Base-by-base conservation (phyloP, 1,139 yeast species). In the Pichia sp. region DNA sequence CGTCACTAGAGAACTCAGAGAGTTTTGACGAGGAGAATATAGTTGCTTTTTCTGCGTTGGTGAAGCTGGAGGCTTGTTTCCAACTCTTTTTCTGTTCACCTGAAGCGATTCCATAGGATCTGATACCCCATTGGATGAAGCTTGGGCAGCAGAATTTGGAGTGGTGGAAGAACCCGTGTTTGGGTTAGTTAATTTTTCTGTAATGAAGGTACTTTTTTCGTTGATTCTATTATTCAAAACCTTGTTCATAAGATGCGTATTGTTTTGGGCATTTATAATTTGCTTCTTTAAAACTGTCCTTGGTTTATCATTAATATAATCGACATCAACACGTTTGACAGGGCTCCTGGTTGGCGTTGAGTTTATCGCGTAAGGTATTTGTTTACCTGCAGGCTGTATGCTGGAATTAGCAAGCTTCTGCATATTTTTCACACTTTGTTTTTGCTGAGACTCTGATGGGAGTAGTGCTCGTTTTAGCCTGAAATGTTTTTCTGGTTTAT, bases 401-500 rank as follows among this genome's bases (percentile, higher is more conserved):
- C n/a, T 9, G 6, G n/a, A 42, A 42, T 34, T 46, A 2, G 49
- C 8, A 12, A 14, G 30, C 27, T 16, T 46, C 7, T n/a, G 40
- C 10, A 16, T 33, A 8, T 8, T 8, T 46, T 12, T 4, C 6
- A 33, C 17, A 46, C 8, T 30, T 29, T 46, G 36, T n/a, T n/a
- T 6, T n/a, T 46, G 48, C 9, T 46, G 40, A 9, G 36, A 8
- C n/a, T 46, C 17, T 20, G 12, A 34, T 27, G 30, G 27, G 5
- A 46, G 34, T 14, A 52, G 36, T 7, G 45, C 6, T 17, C 16
- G 46, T 49, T 61, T 63, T 20, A 57, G 42, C 44, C 56, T 44
- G 6, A 57, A 48, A 43, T 63, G 59, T 12, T 58, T 41, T 46
- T 62, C 61, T 16, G 72, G 71, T 46, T 80, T 80, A 67, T 84